Evolutionary conservation across 768 basidiomycete genomes (phyloP), one percentile per base, ranked within the genome.

Genomic region (Vararia minispora): DNA sequence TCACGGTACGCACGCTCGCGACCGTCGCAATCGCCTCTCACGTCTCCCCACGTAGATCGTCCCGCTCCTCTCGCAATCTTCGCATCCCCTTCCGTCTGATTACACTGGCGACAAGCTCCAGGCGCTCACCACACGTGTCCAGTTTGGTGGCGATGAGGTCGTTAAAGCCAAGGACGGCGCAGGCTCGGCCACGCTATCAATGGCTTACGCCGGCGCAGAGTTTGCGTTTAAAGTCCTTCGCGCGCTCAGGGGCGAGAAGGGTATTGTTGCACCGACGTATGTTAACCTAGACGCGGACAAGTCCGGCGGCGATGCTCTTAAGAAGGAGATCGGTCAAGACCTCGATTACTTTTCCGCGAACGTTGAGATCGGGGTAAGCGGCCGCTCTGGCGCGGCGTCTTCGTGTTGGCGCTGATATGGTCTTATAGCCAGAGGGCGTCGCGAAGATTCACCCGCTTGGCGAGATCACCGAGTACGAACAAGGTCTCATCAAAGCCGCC

Each of bases 121-220:
- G 20, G 61, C 68, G 11, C 71, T 97, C 35, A 68, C 85, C 33
- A 69, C 88, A 40, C 83, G 88, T 48, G 88, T 95, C 52, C 91
- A 94, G 59, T 95, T 86, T 53, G 92, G 92, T 40, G 92, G 91
- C 41, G 92, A 95, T 51, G 92, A 98, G 64, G 92, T 98, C 54
- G 94, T 98, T 58, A 85, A 95, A 65, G 95, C 95, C 30, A 99
- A 99, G 68, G 83, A 88, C 52, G 80, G 80, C 48, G 77, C 79
- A 37, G 95, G 95, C 31, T 91, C 88, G 23, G 92, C 92, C 7
- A 95, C 91, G n/a, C 75, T 94, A 41, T 90, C 87, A 24, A 97
- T 97, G 91, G 90, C 90, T 1, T 89, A 82, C 51, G 87, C 94
- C 36, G 94, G 91, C 41, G 86, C 85, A 35, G 79, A 89, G 61